These are phyloP conservation scores for Clavaria fumosa DNA, from an alignment of 768 basidiomycete species.

Conservation along the genomic window DNA sequence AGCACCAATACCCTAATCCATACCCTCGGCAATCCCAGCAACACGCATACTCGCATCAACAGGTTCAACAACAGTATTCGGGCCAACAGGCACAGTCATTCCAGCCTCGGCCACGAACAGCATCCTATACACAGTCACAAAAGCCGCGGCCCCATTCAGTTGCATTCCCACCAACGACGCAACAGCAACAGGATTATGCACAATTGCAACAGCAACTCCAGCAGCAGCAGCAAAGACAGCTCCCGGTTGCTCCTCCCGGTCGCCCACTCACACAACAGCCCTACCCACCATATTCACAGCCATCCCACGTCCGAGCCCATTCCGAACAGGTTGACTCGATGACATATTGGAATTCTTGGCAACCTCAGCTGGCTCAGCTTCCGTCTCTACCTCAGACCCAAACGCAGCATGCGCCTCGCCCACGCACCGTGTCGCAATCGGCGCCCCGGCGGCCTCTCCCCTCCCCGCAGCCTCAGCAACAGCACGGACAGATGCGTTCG, in stretches of 20 bases:
- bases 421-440: too few relatives aligned
- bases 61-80: neutral
- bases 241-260: neutral
- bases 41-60: slow-evolving; percentile 4
- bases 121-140: slow-evolving; percentile 1
- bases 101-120: neutral
- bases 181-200: neutral
- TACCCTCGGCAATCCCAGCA: too few relatives aligned
- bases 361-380: too few relatives aligned
- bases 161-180: neutral
- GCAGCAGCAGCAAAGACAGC: neutral
- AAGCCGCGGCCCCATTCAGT: neutral
- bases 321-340: neutral
- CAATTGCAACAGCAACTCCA: neutral
- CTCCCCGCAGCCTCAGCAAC: too few relatives aligned
- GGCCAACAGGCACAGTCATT: neutral
- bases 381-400: too few relatives aligned
- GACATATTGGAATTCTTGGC: neutral
- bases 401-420: too few relatives aligned
- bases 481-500: too few relatives aligned
- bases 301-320: neutral
- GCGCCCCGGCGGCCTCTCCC: too few relatives aligned
- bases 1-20: too few relatives aligned
- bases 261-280: neutral
- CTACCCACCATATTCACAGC: neutral